Base-by-base conservation (phyloP, 2,329 filamentous ascomycete genomes). In the Penicillium hesseltinei region DNA sequence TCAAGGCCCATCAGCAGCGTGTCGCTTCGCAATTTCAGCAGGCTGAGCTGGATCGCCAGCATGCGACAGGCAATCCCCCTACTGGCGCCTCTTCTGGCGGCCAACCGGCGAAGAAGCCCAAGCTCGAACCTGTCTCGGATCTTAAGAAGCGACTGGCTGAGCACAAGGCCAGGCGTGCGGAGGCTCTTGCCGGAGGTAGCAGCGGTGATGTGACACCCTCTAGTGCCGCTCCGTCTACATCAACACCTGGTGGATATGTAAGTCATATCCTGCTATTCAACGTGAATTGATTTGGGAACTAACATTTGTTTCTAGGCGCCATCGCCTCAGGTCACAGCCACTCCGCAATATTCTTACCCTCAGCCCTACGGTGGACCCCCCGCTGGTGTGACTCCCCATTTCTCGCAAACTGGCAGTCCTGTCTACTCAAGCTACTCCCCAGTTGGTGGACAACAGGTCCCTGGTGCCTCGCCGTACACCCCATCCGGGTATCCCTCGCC, bases 1-100 rank as follows among this genome's bases (percentile, higher is more conserved):
- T 91, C 57, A 84, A 91, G 68, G 85, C 89, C 70, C 92, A 97
- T 80, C 89, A 90, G 71, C 90, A 94, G 75, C 86, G 90, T 68
- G 91, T 97, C 71, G 86, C 92, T 62, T 85, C 90, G 66, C 88
- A 89, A 74, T 96, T 88, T 75, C 93, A 95, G 75, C 87, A 91
- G 72, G 88, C 87, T 27, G 90, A 96, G 75, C 88, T 89, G 57
- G 91, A 96, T 68, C 85, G 92, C 58, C 88, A 90, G 64, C 87
- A 88, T 48, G 83, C 86, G 9, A 96, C 92, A 1, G 93, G 92
- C 36, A 96, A 97, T 70, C 90, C 90, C 3, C 84, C 88, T 19
- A 85, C 90, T 0, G 88, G 89, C 2, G 80, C 82, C 47, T 70
- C 72, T 3, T 72, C 71, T 44, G 73, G 74, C 58, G 80, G 79